Evolutionary conservation across 2,329 filamentous ascomycete genomes (phyloP), one percentile per base, ranked within the genome.

Genomic region (Elsinoe perseae): DNA sequence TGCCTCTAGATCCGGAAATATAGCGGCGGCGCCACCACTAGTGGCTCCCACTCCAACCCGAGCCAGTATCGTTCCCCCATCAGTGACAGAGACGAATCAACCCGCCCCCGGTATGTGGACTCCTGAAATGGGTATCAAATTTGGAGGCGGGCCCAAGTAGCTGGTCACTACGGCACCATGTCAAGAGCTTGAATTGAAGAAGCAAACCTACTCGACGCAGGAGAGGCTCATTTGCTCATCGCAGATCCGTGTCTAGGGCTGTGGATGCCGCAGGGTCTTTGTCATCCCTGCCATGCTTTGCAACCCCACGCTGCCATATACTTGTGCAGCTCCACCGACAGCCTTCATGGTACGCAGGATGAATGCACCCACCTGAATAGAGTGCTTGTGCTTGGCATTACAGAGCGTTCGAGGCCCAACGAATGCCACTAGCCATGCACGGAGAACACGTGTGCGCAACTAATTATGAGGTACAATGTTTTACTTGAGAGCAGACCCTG

Each of bases 121-220:
- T 56, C 88, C 89, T 0, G 84, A 85, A 1, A 84, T 88, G 77
- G 87, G 86, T 0, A 93, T 95, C 64, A 84, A 83, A 57, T 95
- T 95, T 69, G 81, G 81, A 1, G 78, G 73, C 2, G 14, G 66
- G 64, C 38, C 50, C 30, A 58, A 57, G 5, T 65, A 69, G n/a
- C 72, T 70, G 70, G 70, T 4, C 20, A 44, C 40, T 25, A 12
- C 23, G 4, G 18, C 5, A 21, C 9, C 25, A 14, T 25, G 40
- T 9, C 18, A 18, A 14, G 38, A 44, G 12, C 4, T 14, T 23
- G 16, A 16, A 16, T 8, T 23, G 23, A 21, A 44, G 40, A 44
- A 44, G 40, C 40, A 44, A 44, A 44, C 2, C 12, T 25, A 21
- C 23, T 7, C 25, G 23, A 20, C 9, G 40, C 21, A 44, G 40